Percentiles rank a stretch among this genome's conserved stretches.
These are phyloP conservation scores for Arthromyces matolae DNA, from an alignment of 768 basidiomycete species.

Conservation along the genomic window DNA sequence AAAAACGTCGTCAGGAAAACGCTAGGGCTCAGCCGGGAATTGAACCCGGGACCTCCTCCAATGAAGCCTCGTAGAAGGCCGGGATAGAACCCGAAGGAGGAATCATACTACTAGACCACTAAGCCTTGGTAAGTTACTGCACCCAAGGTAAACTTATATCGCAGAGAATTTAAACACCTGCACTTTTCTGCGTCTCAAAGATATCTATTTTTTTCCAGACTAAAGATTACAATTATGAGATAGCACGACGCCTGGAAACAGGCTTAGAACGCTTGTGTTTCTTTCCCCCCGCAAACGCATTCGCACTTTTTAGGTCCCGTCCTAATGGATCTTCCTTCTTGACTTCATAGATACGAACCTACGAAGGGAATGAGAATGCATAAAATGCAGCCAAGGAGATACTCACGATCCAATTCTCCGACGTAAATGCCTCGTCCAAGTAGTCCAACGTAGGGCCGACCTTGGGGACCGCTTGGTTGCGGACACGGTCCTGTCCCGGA, in stretches of 20 bases:
- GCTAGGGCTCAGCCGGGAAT: conserved; percentile 1
- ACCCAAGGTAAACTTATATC: neutral
- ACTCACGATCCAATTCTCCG: conserved; percentile 98
- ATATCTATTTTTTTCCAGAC: neutral
- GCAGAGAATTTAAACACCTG: neutral
- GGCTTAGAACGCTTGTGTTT: conserved; percentile 84
- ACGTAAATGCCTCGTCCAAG: conserved; percentile 96
- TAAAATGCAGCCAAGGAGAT: neutral
- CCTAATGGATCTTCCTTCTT: conserved; percentile 92
- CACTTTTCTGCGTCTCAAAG: no score
- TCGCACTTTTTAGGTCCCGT: conserved; percentile 84
- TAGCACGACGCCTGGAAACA: conserved; percentile 50
- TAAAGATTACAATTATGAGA: conserved; percentile 7
- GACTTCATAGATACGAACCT: conserved; percentile 92
- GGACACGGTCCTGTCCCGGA: conserved; percentile 78
- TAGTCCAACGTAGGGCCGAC: conserved; percentile 81
- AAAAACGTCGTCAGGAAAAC: no score
- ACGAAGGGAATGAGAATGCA: conserved; percentile 5
- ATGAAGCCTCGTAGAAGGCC: neutral
- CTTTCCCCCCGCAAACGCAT: conserved; percentile 82
- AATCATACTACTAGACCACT: conserved; percentile 10
- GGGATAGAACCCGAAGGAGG: neutral
- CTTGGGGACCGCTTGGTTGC: conserved; percentile 79
- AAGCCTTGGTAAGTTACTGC: neutral
- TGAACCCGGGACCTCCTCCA: conserved; percentile 5